These are phyloP conservation scores for Schoenoplectus tabernaemontani DNA, from an alignment of 202 grass and related monocot species.

Conservation along the genomic window DNA sequence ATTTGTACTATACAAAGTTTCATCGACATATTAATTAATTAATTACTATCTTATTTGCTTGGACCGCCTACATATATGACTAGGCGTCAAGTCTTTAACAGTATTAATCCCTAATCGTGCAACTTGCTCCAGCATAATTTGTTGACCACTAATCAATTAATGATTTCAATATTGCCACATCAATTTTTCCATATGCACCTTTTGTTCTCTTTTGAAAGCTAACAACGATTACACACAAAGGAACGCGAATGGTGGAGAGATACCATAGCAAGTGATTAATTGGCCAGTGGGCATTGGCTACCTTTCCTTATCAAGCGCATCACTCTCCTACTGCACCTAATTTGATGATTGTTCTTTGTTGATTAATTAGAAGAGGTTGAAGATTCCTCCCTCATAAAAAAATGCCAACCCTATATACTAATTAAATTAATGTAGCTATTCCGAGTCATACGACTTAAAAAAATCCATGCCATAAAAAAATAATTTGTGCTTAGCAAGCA, in stretches of 20 bases:
- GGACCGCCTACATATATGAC: neutral
- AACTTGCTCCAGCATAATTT: neutral
- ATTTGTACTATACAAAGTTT: too few species aligned
- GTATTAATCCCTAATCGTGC: neutral
- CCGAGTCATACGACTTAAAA: neutral
- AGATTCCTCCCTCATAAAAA: neutral
- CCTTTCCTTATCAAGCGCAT: conserved; percentile 1
- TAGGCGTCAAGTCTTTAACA: neutral
- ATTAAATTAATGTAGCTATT: neutral
- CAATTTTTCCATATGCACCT: neutral
- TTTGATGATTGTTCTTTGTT: neutral
- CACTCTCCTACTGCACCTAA: conserved; percentile 12
- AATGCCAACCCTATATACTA: neutral
- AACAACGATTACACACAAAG: conserved; percentile 3
- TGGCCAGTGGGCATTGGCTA: neutral
- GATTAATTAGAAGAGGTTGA: neutral
- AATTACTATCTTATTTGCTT: neutral
- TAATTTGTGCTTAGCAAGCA: neutral
- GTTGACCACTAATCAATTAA: neutral
- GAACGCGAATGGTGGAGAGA: neutral
- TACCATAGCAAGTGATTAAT: neutral
- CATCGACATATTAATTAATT: too few species aligned
- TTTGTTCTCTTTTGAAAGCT: neutral
- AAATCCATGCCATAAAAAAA: neutral
- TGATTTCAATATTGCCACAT: neutral